Evolutionary conservation across 495 filamentous ascomycete genomes (phyloP).

Genomic region (Aspergillus sclerotioniger): DNA sequence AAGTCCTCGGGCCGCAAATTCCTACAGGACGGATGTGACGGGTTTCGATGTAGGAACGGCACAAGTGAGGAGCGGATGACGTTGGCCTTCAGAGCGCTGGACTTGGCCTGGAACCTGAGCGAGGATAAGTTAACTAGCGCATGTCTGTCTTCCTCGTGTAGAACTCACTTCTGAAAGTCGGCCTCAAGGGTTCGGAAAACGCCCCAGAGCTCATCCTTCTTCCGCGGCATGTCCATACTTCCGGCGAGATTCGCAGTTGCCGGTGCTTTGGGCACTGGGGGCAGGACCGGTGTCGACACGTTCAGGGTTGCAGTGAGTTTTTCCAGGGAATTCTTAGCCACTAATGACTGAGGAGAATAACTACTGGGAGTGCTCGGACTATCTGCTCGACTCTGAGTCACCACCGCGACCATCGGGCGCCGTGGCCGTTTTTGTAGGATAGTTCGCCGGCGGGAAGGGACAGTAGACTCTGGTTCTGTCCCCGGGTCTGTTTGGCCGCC

Average conservation of each 20-base stretch:
- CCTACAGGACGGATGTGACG: constrained; percentile 66
- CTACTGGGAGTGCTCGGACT: constrained; percentile 42
- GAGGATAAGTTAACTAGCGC: background rate
- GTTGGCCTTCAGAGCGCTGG: constrained; percentile 73
- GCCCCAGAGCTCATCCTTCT: constrained; percentile 87
- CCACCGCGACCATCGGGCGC: constrained; percentile 51
- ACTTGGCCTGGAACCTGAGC: constrained; percentile 68
- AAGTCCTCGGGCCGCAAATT: constrained; percentile 76
- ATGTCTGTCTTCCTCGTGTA: background rate
- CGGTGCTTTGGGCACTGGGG: constrained; percentile 49
- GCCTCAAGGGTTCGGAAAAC: constrained; percentile 77
- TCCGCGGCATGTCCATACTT: constrained; percentile 46
- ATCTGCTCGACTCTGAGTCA: constrained; percentile 46
- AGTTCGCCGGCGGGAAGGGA: constrained; percentile 35
- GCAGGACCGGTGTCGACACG: constrained; percentile 46
- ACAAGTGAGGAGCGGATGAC: constrained; percentile 75
- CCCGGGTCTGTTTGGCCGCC: constrained; percentile 24
- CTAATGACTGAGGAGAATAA: constrained; percentile 51
- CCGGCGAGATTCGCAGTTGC: constrained; percentile 35
- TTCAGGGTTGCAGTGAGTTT: constrained; percentile 50
- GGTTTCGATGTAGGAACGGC: constrained; percentile 77
- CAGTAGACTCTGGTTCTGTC: constrained; percentile 25
- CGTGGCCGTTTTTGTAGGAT: constrained; percentile 46
- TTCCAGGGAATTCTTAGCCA: constrained; percentile 58
- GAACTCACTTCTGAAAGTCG: constrained; percentile 72